phyloP scores from a whole-genome alignment of 352 stramenopile genomes.

The Phytophthora podocarpi region DNA sequence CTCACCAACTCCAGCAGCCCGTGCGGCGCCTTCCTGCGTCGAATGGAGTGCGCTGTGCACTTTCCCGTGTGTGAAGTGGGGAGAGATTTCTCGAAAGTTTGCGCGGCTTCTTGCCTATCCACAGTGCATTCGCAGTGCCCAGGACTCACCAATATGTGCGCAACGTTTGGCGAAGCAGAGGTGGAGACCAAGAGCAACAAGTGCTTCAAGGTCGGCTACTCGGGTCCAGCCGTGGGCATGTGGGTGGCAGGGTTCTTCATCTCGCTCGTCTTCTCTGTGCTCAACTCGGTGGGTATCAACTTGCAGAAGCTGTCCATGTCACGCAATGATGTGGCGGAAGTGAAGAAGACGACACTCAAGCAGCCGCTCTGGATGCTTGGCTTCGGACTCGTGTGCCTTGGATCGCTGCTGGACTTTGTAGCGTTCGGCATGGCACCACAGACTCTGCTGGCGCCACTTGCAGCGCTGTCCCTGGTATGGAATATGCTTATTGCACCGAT shows the following conservation, averaged over 20 bases:
- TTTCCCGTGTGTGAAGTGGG: constrained; percentile 87
- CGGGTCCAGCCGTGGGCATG: constrained; percentile 74
- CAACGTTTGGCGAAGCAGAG: constrained; percentile 39
- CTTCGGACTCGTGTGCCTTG: constrained; percentile 81
- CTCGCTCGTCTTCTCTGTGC: constrained; percentile 86
- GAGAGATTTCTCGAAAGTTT: constrained; percentile 68
- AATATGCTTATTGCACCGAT: constrained; percentile 92
- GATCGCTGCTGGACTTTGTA: constrained; percentile 90
- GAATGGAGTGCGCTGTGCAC: constrained; percentile 71
- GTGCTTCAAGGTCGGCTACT: constrained; percentile 83
- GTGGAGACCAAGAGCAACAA: constrained; percentile 73
- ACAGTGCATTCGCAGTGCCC: constrained; percentile 66
- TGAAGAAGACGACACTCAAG: constrained; percentile 78
- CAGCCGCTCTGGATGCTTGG: constrained; percentile 92
- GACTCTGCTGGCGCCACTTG: constrained; percentile 89
- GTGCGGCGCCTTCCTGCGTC: constrained; percentile 62
- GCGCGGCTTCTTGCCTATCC: constrained; percentile 64
- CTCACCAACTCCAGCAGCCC: constrained; percentile 66
- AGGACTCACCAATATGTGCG: constrained; percentile 64
- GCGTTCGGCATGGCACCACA: constrained; percentile 92
- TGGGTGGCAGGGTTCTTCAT: constrained; percentile 89
- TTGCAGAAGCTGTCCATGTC: constrained; percentile 91
- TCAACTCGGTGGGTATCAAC: constrained; percentile 92
- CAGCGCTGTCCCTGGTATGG: constrained; percentile 89
- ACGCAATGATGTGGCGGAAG: constrained; percentile 64